phyloP scores from a whole-genome alignment of 768 basidiomycete species.

The Mycena pura region DNA sequence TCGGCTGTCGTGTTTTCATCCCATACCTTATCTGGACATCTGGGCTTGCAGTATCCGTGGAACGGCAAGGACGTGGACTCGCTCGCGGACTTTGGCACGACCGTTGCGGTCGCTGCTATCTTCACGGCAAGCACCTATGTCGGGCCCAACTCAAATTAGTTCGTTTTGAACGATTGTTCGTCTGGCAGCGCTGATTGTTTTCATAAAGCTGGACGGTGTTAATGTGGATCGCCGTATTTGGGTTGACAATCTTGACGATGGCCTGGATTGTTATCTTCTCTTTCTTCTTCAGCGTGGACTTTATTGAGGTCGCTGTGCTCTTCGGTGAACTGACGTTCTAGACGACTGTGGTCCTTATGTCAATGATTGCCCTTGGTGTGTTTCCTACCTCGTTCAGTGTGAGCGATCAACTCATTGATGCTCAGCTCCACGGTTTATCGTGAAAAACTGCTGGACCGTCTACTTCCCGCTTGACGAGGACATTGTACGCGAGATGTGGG shows the following conservation, averaged over 20 bases:
- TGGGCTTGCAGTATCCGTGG: constrained; percentile 71
- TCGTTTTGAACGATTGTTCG: constrained; percentile 45
- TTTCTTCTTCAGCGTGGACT: constrained; percentile 74
- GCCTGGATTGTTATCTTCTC: constrained; percentile 92
- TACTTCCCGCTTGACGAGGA: constrained; percentile 88
- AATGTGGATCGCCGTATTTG: constrained; percentile 82
- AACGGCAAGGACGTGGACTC: constrained; percentile 82
- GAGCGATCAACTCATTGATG: constrained; percentile 1
- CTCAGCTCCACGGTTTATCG: constrained; percentile 80
- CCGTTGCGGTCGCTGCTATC: constrained; percentile 86
- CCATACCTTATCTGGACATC: constrained; percentile 79
- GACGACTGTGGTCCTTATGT: constrained; percentile 75
- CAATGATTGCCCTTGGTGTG: constrained; percentile 74
- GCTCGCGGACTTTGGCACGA: constrained; percentile 90
- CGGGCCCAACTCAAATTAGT: constrained; percentile 90
- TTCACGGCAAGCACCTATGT: constrained; percentile 90
- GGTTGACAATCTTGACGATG: constrained; percentile 82
- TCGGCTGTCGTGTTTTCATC: constrained; percentile 87
- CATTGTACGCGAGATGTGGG: constrained; percentile 93
- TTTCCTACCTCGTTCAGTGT: constrained; percentile 17
- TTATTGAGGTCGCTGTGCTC: constrained; percentile 72
- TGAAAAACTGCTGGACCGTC: constrained; percentile 71
- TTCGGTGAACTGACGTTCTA: constrained; percentile 86
- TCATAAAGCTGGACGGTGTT: constrained; percentile 77
- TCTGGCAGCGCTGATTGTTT: constrained; percentile 18